Base-by-base conservation (phyloP, 257 asterid species). In the Nicotiana otophora region DNA sequence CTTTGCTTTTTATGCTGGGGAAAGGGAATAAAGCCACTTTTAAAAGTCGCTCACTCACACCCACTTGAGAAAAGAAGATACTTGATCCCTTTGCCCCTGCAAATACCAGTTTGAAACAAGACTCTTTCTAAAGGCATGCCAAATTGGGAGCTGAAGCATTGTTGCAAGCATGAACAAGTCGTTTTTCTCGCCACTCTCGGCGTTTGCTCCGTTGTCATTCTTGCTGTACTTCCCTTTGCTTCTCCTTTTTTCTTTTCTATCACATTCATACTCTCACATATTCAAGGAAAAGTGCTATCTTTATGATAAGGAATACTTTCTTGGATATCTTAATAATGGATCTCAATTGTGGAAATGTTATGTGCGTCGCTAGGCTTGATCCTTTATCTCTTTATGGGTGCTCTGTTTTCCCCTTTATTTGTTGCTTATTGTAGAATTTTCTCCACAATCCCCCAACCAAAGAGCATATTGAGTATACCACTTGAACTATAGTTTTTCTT, bases 91-190 rank as follows among this genome's bases (percentile, higher is more conserved):
- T 51, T 7, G 11, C 14, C 20, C 20, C 20, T 72, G 78, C 20
- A 46, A 72, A 46, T 28, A 75, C 28, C 10, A 51, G 46, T 51
- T 51, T 51, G 46, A 31, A 31, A 31, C 34, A 31, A 31, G 34
- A 31, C 80, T 26, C 2, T 74, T 23, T 11, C 28, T 42, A 42
- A 74, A 81, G 51, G 34, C 48, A 89, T 89, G 91, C 80, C 87
- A 30, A 89, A 89, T 82, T 89, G 91, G 91, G 88, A 84, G 87
- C 82, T 89, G 78, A 84, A 82, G 83, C 85, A 89, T 82, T 89
- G 91, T 80, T 89, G 91, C 88, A 87, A 89, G 83, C 89, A 81
- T 69, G 91, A 89, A 53, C 91, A 89, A 85, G 39, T 84, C 10
- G 86, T 89, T 72, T 89, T 89, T 86, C 89, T 89, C 85, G 63